These are phyloP conservation scores for Xylaria sp. DNA, from an alignment of 2,329 filamentous ascomycete genomes.

Conservation along the genomic window DNA sequence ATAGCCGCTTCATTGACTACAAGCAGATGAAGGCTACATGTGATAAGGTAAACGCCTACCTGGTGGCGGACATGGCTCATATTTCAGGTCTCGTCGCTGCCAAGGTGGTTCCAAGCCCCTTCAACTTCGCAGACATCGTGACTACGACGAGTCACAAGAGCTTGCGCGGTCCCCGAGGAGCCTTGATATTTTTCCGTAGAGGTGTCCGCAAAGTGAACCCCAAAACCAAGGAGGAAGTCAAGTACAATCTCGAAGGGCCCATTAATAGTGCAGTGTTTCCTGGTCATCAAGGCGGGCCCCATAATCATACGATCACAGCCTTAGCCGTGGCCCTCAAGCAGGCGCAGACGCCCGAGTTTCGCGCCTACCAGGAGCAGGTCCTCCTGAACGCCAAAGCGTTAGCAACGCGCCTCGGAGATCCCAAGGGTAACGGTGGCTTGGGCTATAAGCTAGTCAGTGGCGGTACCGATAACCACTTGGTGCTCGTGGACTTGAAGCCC, in stretches of 20 bases:
- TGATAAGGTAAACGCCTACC: conserved; percentile 89
- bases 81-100: conserved; percentile 94
- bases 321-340: conserved; percentile 94
- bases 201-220: conserved; percentile 82
- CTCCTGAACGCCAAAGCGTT: conserved; percentile 90
- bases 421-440: conserved; percentile 76
- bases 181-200: conserved; percentile 98
- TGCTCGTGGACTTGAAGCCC: conserved; percentile 89
- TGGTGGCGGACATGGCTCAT: conserved; percentile 96
- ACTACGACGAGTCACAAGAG: conserved; percentile 99
- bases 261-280: conserved; percentile 99
- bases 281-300: conserved; percentile 95
- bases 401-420: conserved; percentile 67
- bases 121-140: conserved; percentile 88
- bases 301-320: conserved; percentile 99
- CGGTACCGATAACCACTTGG: conserved; percentile 96
- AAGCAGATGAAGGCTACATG: conserved; percentile 87
- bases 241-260: conserved; percentile 89
- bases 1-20: conserved; percentile 96
- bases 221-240: conserved; percentile 83
- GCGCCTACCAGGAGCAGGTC: conserved; percentile 88
- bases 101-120: conserved; percentile 88
- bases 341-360: conserved; percentile 87
- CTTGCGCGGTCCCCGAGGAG: conserved; percentile 89
- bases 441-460: conserved; percentile 91